phyloP scores from a whole-genome alignment of 2,329 filamentous ascomycete genomes.

The Fusarium nematophilum region DNA sequence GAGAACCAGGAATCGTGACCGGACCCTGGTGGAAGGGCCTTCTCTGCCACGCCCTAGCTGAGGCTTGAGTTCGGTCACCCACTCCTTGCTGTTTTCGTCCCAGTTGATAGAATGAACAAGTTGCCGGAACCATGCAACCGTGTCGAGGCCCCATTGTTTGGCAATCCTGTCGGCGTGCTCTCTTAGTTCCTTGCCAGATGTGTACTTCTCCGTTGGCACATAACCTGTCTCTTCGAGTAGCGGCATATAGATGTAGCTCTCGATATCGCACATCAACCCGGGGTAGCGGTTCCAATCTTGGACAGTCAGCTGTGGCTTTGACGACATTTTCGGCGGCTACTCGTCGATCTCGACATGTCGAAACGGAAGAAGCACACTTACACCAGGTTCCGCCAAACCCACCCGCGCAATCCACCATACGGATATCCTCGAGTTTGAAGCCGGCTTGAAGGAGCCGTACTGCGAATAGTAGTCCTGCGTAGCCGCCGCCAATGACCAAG shows the following conservation, averaged over 20 bases:
- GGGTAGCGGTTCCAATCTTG: conserved; percentile 62
- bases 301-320: too few species aligned
- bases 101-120: conserved; percentile 55
- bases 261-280: conserved; percentile 66
- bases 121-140: conserved; percentile 55
- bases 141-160: conserved; percentile 53
- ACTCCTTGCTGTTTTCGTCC: conserved; percentile 53
- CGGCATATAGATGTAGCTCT: conserved; percentile 69
- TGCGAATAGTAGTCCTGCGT: conserved; percentile 48
- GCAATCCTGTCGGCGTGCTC: conserved; percentile 57
- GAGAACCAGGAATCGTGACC: background rate
- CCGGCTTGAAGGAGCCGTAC: conserved; percentile 41
- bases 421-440: conserved; percentile 49
- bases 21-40: background rate
- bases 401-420: conserved; percentile 37
- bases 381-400: conserved; percentile 16
- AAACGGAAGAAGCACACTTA: too few species aligned
- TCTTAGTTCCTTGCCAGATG: conserved; percentile 55
- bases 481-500: conserved; percentile 52
- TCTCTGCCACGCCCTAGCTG: background rate
- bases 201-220: conserved; percentile 64
- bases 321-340: too few species aligned
- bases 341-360: too few species aligned
- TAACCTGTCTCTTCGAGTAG: conserved; percentile 70
- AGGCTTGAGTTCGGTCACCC: conserved; percentile 17